These are phyloP conservation scores for Solanum aculeatissimum DNA, from an alignment of 305 asterid genomes.

Conservation along the genomic window DNA sequence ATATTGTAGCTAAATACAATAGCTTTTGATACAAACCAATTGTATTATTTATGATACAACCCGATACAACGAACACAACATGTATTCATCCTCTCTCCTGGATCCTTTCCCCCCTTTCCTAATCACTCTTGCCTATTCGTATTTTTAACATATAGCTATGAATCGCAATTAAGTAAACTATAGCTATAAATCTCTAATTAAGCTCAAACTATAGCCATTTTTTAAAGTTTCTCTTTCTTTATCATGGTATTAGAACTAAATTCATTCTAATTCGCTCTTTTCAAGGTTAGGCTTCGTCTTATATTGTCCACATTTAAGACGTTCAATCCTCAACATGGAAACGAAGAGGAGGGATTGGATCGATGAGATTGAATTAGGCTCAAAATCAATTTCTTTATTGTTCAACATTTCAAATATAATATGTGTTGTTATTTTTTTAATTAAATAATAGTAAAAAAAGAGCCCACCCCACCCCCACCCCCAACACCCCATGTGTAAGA, in stretches of 20 bases:
- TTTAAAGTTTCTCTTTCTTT: too few species aligned
- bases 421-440: not conserved
- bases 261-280: not conserved
- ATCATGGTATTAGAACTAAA: not conserved
- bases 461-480: not conserved
- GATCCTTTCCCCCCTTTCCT: too few species aligned
- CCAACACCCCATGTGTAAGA: not conserved
- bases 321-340: not conserved
- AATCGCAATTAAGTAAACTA: too few species aligned
- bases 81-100: too few species aligned
- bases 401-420: not conserved
- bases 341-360: not conserved
- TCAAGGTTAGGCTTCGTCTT: not conserved
- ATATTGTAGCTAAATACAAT: too few species aligned
- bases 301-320: not conserved
- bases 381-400: not conserved
- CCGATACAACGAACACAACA: too few species aligned
- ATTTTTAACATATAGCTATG: too few species aligned
- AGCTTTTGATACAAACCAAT: too few species aligned
- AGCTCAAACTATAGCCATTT: too few species aligned
- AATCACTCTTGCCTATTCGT: too few species aligned
- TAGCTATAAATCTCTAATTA: too few species aligned
- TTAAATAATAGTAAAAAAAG: not conserved
- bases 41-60: too few species aligned
- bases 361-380: not conserved